These are phyloP conservation scores for Pythium periplocum DNA, from an alignment of 352 stramenopile genomes.

Conservation along the genomic window DNA sequence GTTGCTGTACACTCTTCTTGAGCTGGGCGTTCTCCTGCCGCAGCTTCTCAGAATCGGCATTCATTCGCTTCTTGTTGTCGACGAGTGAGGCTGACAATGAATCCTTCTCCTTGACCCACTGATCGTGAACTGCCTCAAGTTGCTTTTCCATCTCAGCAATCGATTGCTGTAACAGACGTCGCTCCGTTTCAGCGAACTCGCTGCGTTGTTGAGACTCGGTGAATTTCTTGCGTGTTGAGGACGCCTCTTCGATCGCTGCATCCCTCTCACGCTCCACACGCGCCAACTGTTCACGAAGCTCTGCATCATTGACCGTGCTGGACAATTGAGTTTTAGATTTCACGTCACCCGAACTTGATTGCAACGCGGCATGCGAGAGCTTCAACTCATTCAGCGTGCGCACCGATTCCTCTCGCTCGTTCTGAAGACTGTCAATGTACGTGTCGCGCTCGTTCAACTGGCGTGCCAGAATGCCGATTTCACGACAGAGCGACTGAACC, in stretches of 20 bases:
- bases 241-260: slow-evolving; percentile 19
- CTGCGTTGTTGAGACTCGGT: slow-evolving; percentile 41
- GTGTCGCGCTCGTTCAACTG: slow-evolving; percentile 52
- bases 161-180: slow-evolving; percentile 31
- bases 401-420: slow-evolving; percentile 39
- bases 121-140: slow-evolving; percentile 37
- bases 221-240: slow-evolving; percentile 17
- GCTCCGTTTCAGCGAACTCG: slow-evolving; percentile 33
- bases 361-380: slow-evolving; percentile 16
- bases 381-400: slow-evolving; percentile 42
- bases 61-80: slow-evolving; percentile 26
- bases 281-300: slow-evolving; percentile 31
- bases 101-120: slow-evolving; percentile 63
- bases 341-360: slow-evolving; percentile 4
- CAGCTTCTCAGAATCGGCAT: slow-evolving; percentile 33
- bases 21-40: slow-evolving; percentile 34
- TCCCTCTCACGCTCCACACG: slow-evolving; percentile 23
- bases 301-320: neutral
- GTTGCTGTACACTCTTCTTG: slow-evolving; percentile 20
- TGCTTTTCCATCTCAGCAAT: slow-evolving; percentile 51
- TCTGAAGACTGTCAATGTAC: slow-evolving; percentile 48
- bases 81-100: slow-evolving; percentile 34
- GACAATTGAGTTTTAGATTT: slow-evolving; percentile 7
- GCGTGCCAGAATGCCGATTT: slow-evolving; percentile 49
- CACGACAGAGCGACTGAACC: slow-evolving; percentile 48